Evolutionary conservation across 495 filamentous ascomycete species (phyloP).

Genomic region (Amniculicola lignicola): DNA sequence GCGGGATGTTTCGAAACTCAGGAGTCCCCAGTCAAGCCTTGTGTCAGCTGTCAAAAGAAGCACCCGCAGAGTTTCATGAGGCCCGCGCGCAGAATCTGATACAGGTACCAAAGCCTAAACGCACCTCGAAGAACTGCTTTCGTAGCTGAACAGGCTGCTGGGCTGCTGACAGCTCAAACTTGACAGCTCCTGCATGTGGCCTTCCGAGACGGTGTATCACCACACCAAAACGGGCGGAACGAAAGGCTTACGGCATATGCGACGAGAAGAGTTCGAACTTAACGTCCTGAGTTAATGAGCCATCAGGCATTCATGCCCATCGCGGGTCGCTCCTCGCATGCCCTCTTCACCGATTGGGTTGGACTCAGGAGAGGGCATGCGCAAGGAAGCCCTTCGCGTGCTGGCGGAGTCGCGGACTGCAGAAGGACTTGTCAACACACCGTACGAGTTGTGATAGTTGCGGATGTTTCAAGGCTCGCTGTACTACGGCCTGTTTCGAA

Average conservation of each 20-base stretch:
- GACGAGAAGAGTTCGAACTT: conserved; percentile 2
- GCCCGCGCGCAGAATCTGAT: conserved; percentile 20
- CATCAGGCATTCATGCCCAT: neutral
- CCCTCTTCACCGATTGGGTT: no score
- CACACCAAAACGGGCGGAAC: conserved; percentile 7
- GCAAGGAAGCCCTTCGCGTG: no score
- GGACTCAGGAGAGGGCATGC: no score
- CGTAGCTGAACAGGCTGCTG: neutral
- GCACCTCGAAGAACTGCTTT: neutral
- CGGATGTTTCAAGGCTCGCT: no score
- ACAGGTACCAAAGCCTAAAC: conserved; percentile 22
- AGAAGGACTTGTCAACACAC: no score
- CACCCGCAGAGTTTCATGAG: conserved; percentile 19
- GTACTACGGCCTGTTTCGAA: no score
- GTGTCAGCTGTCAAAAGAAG: conserved; percentile 10
- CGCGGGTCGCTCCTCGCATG: no score
- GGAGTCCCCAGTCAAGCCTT: conserved; percentile 4
- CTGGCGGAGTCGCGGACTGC: no score
- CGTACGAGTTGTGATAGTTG: no score
- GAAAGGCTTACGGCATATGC: conserved; percentile 2
- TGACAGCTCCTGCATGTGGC: conserved; percentile 6
- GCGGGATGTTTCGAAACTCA: conserved; percentile 24
- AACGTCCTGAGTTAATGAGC: neutral
- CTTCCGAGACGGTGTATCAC: conserved; percentile 14
- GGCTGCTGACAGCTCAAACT: neutral